Percentiles rank a stretch among this genome's conserved stretches.
These are phyloP conservation scores for Triticum timopheevii DNA, from an alignment of 176 grass and related monocot species.

Conservation along the genomic window DNA sequence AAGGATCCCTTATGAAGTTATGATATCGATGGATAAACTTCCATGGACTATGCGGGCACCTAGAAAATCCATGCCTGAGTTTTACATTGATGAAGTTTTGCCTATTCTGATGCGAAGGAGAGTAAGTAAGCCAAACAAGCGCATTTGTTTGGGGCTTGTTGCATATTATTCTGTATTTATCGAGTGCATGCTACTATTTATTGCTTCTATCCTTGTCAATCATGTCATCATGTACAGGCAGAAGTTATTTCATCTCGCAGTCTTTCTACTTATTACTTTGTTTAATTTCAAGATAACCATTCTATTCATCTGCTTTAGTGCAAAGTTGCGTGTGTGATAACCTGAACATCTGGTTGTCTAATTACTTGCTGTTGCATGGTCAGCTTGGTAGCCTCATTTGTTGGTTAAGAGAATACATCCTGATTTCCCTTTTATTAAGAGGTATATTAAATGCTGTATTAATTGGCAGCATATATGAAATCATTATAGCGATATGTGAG, in stretches of 20 bases:
- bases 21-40: constrained; percentile 92
- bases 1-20: constrained; percentile 82
- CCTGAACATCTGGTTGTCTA: not conserved
- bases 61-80: constrained; percentile 90
- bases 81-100: constrained; percentile 82
- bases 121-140: constrained; percentile 62
- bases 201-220: constrained; percentile 5
- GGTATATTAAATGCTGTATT: not conserved
- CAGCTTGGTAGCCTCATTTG: not conserved
- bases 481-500: not conserved
- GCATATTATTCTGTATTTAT: not conserved
- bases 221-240: not conserved
- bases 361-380: constrained; percentile 17
- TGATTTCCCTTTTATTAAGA: not conserved
- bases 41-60: constrained; percentile 94
- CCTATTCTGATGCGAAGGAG: constrained; percentile 83
- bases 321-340: not conserved
- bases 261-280: not conserved
- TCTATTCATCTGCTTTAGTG: not conserved
- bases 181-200: not conserved
- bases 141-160: constrained; percentile 9
- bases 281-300: constrained; percentile 6
- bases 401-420: not conserved
- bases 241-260: not conserved
- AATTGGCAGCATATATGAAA: not conserved